These are phyloP conservation scores for Cupressus sempervirens DNA, from an alignment of 75 land plant species.

Conservation along the genomic window DNA sequence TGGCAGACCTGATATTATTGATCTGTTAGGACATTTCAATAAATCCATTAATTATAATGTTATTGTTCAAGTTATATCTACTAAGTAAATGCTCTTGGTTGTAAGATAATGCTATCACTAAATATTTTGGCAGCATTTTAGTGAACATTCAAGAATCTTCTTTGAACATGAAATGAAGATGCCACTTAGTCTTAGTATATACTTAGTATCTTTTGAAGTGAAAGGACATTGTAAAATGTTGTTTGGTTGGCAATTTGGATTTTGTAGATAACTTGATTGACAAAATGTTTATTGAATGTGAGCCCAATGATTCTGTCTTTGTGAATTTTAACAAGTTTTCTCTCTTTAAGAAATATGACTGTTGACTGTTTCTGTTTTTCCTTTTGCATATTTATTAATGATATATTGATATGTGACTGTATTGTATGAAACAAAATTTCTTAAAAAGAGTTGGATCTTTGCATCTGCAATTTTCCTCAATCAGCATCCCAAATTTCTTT, in stretches of 20 bases:
- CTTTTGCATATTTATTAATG: background rate
- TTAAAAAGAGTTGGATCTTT: background rate
- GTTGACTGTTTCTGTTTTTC: background rate
- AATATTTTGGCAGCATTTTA: background rate
- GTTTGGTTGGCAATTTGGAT: background rate
- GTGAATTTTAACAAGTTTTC: background rate
- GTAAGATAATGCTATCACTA: background rate
- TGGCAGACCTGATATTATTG: background rate
- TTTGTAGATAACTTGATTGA: slow-evolving; percentile 1
- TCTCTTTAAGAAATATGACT: background rate
- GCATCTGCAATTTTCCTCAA: background rate
- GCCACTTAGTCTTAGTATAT: background rate
- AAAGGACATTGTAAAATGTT: background rate
- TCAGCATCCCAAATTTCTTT: background rate
- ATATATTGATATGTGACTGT: background rate
- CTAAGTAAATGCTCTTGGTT: background rate
- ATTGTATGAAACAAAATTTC: background rate
- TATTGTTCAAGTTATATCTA: background rate
- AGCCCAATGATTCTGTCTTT: background rate
- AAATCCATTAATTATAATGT: background rate
- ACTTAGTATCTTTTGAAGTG: background rate
- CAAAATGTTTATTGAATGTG: too few relatives aligned
- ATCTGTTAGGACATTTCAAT: background rate
- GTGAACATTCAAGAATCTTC: background rate
- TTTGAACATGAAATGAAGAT: background rate